Percentiles rank a stretch among this genome's conserved stretches.
Evolutionary conservation across 2,329 filamentous ascomycete species (phyloP).

Genomic region (Ophiostoma australiae): DNA sequence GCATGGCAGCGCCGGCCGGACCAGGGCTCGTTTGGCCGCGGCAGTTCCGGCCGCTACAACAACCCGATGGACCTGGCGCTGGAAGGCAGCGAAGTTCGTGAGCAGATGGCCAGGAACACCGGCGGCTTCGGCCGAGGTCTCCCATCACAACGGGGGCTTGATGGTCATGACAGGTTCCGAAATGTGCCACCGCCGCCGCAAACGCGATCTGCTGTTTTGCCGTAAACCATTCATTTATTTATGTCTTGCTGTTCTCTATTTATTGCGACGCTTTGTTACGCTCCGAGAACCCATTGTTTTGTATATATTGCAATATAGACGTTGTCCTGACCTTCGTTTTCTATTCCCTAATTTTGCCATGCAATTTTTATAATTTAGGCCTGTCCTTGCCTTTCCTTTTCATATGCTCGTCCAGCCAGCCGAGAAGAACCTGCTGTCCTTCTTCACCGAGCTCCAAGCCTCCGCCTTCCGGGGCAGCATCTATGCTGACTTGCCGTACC

Average conservation of each 20-base stretch:
- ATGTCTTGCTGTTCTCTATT: background rate
- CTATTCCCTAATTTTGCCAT: too few relatives aligned
- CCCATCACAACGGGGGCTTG: background rate
- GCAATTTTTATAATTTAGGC: background rate
- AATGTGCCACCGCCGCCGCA: background rate
- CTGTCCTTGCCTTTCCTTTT: background rate
- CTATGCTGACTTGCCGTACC: conserved; percentile 31
- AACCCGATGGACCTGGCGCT: background rate
- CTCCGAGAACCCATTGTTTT: background rate
- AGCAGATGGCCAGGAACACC: background rate
- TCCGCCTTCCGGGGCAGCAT: conserved; percentile 28
- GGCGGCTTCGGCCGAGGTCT: background rate
- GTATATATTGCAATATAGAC: background rate
- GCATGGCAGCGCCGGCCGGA: background rate
- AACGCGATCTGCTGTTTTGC: background rate
- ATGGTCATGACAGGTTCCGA: background rate
- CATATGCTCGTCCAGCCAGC: conserved; percentile 25
- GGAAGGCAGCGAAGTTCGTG: background rate
- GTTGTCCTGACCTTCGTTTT: background rate
- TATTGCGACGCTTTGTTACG: background rate
- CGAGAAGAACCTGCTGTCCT: conserved; percentile 20
- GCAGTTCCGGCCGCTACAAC: background rate
- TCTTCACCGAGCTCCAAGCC: conserved; percentile 2
- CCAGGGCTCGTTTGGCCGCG: background rate
- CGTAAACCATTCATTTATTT: background rate